phyloP scores from a whole-genome alignment of 805 yeast genomes.

The Pichia exigua region DNA sequence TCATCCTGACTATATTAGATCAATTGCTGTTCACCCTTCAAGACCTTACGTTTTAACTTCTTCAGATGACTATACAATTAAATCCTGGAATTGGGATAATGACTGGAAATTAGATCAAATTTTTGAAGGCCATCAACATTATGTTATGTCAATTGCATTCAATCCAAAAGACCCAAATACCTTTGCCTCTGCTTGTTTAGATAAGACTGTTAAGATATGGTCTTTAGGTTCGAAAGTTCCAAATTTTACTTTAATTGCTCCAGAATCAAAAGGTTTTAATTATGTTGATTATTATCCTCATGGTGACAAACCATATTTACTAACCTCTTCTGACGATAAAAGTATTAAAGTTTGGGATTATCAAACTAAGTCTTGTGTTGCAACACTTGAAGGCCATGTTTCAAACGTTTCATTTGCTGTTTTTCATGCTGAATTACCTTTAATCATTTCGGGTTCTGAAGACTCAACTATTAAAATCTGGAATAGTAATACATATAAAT shows the following conservation, averaged over 20 bases:
- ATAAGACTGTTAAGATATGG: slow-evolving; percentile 96
- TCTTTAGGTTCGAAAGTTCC: slow-evolving; percentile 80
- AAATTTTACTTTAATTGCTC: slow-evolving; percentile 86
- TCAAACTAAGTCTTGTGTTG: slow-evolving; percentile 93
- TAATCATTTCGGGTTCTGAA: slow-evolving; percentile 93
- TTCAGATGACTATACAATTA: slow-evolving; percentile 85
- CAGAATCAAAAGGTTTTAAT: slow-evolving; percentile 89
- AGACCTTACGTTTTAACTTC: slow-evolving; percentile 85
- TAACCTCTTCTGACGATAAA: slow-evolving; percentile 86
- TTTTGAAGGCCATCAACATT: slow-evolving; percentile 94
- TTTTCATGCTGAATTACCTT: slow-evolving; percentile 95
- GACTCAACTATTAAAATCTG: slow-evolving; percentile 92
- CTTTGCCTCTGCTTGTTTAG: slow-evolving; percentile 95
- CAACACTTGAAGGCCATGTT: slow-evolving; percentile 88
- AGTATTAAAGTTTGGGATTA: slow-evolving; percentile 92
- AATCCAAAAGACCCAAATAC: slow-evolving; percentile 97
- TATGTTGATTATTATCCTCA: slow-evolving; percentile 96
- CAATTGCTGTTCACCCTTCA: slow-evolving; percentile 89
- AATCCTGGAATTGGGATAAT: slow-evolving; percentile 96
- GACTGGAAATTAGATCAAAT: slow-evolving; percentile 85
- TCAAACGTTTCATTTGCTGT: slow-evolving; percentile 94
- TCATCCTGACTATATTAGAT: slow-evolving; percentile 93
- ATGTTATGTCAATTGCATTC: slow-evolving; percentile 88
- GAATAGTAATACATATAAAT: slow-evolving; percentile 90
- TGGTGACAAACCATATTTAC: slow-evolving; percentile 92